Evolutionary conservation across 2,329 filamentous ascomycete species (phyloP).

Genomic region (Neurospora sp.): DNA sequence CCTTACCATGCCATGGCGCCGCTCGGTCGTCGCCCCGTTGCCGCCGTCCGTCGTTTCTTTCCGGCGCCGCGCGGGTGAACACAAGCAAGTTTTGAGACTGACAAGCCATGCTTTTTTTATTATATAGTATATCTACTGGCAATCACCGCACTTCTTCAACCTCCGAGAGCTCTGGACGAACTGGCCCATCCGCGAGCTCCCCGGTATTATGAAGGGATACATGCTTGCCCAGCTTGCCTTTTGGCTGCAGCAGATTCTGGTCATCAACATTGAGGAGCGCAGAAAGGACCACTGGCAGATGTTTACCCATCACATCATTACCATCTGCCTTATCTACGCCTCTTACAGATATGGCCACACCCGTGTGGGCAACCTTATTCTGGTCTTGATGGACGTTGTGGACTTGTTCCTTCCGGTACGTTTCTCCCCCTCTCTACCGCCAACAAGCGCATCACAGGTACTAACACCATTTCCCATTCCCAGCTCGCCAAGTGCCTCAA

Average conservation of each 20-base stretch:
- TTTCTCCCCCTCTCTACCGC: slow-evolving; percentile 4
- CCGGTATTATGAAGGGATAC: slow-evolving; percentile 73
- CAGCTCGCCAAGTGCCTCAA: slow-evolving; percentile 92
- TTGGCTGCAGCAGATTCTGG: slow-evolving; percentile 88
- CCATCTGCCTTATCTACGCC: slow-evolving; percentile 65
- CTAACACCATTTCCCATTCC: background rate
- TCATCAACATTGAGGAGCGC: slow-evolving; percentile 88
- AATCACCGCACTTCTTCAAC: slow-evolving; percentile 70
- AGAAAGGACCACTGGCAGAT: slow-evolving; percentile 95
- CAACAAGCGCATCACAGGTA: background rate
- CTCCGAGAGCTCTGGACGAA: slow-evolving; percentile 70
- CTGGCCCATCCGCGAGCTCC: slow-evolving; percentile 72
- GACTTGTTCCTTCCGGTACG: slow-evolving; percentile 80
- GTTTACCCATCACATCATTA: slow-evolving; percentile 91
- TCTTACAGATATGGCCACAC: slow-evolving; percentile 85
- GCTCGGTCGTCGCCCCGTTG: background rate
- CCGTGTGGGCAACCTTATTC: slow-evolving; percentile 77
- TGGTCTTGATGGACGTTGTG: slow-evolving; percentile 89
- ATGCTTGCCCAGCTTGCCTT: slow-evolving; percentile 85
- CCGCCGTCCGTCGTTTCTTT: background rate
- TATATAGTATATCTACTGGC: slow-evolving; percentile 70
- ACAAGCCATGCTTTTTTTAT: slow-evolving; percentile 6
- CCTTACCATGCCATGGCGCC: background rate
- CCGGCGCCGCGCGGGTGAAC: background rate
- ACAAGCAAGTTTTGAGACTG: background rate